Evolutionary conservation across 148 eudicot genomes (phyloP).

Genomic region (Linanthus parryae): DNA sequence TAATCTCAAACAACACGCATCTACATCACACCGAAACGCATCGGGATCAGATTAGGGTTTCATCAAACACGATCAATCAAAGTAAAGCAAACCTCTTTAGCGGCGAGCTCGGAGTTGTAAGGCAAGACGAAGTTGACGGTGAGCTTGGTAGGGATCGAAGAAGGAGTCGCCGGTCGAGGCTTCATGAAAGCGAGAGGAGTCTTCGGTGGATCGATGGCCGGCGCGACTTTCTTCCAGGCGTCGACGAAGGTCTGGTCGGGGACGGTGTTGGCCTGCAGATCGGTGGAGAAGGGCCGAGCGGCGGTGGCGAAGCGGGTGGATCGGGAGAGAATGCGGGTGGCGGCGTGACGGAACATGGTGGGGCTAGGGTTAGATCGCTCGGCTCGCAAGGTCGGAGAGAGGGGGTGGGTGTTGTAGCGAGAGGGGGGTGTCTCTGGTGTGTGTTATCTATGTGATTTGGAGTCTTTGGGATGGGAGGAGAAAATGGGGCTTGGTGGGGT

Average conservation of each 20-base stretch:
- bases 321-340: slow-evolving; percentile 22
- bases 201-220: slow-evolving; percentile 53
- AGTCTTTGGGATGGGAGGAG: too few relatives aligned
- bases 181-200: slow-evolving; percentile 35
- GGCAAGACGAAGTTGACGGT: slow-evolving; percentile 50
- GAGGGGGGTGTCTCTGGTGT: too few relatives aligned
- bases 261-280: slow-evolving; percentile 11
- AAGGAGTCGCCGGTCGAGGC: slow-evolving; percentile 31
- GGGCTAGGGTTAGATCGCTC: too few relatives aligned
- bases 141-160: slow-evolving; percentile 50
- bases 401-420: too few relatives aligned
- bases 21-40: neutral
- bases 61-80: neutral
- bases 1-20: neutral
- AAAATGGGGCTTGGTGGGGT: too few relatives aligned
- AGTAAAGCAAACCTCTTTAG: slow-evolving; percentile 29
- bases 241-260: slow-evolving; percentile 27
- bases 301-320: slow-evolving; percentile 14
- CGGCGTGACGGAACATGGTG: slow-evolving; percentile 36
- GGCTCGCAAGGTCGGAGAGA: too few relatives aligned
- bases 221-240: slow-evolving; percentile 51
- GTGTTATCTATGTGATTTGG: too few relatives aligned
- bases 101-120: slow-evolving; percentile 31
- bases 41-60: neutral
- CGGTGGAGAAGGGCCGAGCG: slow-evolving; percentile 37